These are phyloP conservation scores for Malbranchea zuffiana DNA, from an alignment of 2,329 filamentous ascomycete genomes.

Conservation along the genomic window DNA sequence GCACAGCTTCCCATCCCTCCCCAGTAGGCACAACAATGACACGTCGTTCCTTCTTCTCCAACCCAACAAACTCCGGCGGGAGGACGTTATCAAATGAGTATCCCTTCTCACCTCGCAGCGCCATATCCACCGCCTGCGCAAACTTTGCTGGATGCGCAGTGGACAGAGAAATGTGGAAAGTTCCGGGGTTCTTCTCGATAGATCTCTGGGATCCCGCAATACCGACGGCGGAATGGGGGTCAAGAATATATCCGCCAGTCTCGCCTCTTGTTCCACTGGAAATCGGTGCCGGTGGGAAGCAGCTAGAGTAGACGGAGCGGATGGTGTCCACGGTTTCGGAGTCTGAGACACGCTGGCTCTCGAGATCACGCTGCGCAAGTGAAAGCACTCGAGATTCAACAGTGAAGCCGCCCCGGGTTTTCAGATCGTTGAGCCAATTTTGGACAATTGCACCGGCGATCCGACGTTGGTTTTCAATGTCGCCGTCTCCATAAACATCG, in stretches of 20 bases:
- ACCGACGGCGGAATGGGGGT: constrained; percentile 86
- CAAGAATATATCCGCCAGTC: constrained; percentile 64
- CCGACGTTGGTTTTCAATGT: constrained; percentile 37
- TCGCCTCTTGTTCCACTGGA: constrained; percentile 27
- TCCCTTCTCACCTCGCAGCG: constrained; percentile 57
- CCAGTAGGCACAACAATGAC: constrained; percentile 56
- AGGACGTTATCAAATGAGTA: constrained; percentile 72
- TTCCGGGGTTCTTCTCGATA: constrained; percentile 42
- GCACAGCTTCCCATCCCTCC: constrained; percentile 60
- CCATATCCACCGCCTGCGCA: constrained; percentile 68
- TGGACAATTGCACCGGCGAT: constrained; percentile 61
- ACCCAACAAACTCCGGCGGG: constrained; percentile 67
- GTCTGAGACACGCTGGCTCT: constrained; percentile 60
- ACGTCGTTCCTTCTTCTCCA: constrained; percentile 64
- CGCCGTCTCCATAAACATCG: constrained; percentile 55
- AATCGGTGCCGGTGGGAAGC: constrained; percentile 40
- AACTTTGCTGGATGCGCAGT: constrained; percentile 98
- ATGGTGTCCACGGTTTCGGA: constrained; percentile 59
- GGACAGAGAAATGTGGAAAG: constrained; percentile 68
- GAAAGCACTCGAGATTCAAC: constrained; percentile 65
- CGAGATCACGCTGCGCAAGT: constrained; percentile 62
- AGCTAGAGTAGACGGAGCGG: constrained; percentile 43
- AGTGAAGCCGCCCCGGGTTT: constrained; percentile 68
- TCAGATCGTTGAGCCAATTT: constrained; percentile 68
- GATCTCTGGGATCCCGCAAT: constrained; percentile 65